A percentile compares a stretch with the other conserved stretches of the same genome.
phyloP scores from a whole-genome alignment of 495 filamentous ascomycete genomes.

The Aspergillus sparsus region DNA sequence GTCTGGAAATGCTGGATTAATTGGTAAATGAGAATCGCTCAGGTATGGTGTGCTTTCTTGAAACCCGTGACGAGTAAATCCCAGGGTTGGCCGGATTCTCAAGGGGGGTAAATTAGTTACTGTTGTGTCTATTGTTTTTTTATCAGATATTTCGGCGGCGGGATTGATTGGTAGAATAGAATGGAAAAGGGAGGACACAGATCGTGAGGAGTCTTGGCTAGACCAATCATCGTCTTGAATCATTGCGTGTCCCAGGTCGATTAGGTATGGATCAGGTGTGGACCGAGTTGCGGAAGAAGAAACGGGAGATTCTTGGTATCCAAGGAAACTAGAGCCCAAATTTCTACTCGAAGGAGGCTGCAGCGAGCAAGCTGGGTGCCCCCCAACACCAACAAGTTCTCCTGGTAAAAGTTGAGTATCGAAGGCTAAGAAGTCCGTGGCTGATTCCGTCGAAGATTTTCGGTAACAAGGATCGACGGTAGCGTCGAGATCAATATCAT shows the following conservation, averaged over 20 bases:
- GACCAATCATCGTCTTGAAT: conserved; percentile 20
- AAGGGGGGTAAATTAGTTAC: conserved; percentile 15
- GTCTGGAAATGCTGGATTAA: conserved; percentile 38
- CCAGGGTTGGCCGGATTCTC: conserved; percentile 21
- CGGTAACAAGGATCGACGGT: conserved; percentile 19
- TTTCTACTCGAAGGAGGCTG: conserved; percentile 3
- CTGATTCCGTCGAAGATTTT: conserved; percentile 8
- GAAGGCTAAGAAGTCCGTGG: conserved; percentile 13
- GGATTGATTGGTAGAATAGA: conserved; percentile 38
- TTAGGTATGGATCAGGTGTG: conserved; percentile 20
- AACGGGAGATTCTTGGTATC: conserved; percentile 21
- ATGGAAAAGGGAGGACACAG: conserved; percentile 26
- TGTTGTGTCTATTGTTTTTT: conserved; percentile 14
- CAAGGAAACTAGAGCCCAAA: conserved; percentile 8
- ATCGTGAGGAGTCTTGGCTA: conserved; percentile 13
- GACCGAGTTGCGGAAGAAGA: conserved; percentile 21
- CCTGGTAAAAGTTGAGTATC: conserved; percentile 13
- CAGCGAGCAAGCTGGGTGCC: conserved; percentile 24
- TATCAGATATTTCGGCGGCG: conserved; percentile 22
- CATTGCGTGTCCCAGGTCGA: conserved; percentile 21
- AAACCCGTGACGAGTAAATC: conserved; percentile 19
- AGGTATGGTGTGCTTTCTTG: conserved; percentile 25
- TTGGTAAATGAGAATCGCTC: conserved; percentile 37
- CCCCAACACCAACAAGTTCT: conserved; percentile 29
- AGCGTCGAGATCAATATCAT: conserved; percentile 26